Percentiles rank a stretch among this genome's conserved stretches.
These are phyloP conservation scores for Eucalyptus pauciflora DNA, from an alignment of 345 rosid genomes.

Conservation along the genomic window DNA sequence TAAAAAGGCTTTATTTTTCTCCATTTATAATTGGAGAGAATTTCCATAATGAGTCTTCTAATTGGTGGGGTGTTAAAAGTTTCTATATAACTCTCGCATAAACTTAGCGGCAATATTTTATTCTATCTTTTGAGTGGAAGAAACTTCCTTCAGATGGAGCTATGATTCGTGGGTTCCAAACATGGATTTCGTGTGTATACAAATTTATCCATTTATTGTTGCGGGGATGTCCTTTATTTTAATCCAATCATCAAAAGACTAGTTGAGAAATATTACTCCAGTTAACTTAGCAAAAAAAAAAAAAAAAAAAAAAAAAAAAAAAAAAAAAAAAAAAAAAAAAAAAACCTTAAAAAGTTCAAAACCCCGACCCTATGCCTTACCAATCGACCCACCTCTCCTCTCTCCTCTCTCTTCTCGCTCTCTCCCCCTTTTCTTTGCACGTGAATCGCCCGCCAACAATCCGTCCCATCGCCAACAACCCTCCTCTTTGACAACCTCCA, in stretches of 20 bases:
- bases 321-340: no score
- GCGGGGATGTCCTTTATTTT: background rate
- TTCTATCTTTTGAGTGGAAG: background rate
- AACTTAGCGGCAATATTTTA: background rate
- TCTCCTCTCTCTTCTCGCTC: background rate
- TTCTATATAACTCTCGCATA: background rate
- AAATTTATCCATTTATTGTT: background rate
- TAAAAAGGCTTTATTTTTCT: background rate
- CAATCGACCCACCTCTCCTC: background rate
- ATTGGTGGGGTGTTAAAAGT: background rate
- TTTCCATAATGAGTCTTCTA: background rate
- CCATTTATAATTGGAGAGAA: background rate
- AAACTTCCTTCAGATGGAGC: background rate
- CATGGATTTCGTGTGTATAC: background rate
- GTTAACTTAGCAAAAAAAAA: no score
- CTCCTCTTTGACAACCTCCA: background rate
- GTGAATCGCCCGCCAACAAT: background rate
- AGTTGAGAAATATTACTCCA: background rate
- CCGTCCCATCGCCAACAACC: background rate
- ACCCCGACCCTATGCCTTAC: background rate
- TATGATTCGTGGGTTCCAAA: background rate
- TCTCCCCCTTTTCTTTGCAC: background rate
- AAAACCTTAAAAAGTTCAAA: background rate
- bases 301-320: no score
- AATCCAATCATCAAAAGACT: background rate